Evolutionary conservation across 805 yeast genomes (phyloP), one percentile per base, ranked within the genome.

Genomic region (Cyberlindnera japonica): DNA sequence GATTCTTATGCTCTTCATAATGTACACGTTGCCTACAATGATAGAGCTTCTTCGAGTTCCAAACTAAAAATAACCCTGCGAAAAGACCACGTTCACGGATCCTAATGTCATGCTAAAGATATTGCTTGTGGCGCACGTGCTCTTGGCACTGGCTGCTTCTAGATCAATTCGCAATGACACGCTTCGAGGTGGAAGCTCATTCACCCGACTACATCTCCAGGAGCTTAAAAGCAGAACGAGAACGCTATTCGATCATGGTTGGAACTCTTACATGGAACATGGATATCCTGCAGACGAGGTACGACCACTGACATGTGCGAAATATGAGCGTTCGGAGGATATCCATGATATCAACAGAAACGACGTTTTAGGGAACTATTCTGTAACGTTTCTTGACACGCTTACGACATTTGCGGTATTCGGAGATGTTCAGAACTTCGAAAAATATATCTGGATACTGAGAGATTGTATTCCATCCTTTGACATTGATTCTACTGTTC

Each of bases 201-300:
- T 45, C 35, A 51, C 57, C 1, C 51, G 53, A 31, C 18, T 32
- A 3, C 72, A 68, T 38, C 42, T 68, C 13, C 16, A 34, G 6
- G 29, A 42, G 2, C 55, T 66, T 15, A 61, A 62, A 48, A 55
- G 67, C 12, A 77, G 79, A 46, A 76, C 91, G 0, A 64, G 59
- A 41, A 54, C 59, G 2, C 65, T 89, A 24, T 87, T 90, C 50
- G 62, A 77, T 40, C 91, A 83, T 61, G 93, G 84, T 0, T 84
- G 91, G 83, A 54, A 69, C 38, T 71, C 80, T 10, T 90, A 90
- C 58, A 66, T 83, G 66, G 58, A 62, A 2, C 54, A 71, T 53
- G 98, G 86, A 0, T 87, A 74, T 51, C 97, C 97, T 0, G 75
- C 66, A 18, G 98, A 90, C 60, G 95, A 89, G 55, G 76, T 90